These are phyloP conservation scores for Biscogniauxia marginata DNA, from an alignment of 2,329 filamentous ascomycete genomes.

Conservation along the genomic window DNA sequence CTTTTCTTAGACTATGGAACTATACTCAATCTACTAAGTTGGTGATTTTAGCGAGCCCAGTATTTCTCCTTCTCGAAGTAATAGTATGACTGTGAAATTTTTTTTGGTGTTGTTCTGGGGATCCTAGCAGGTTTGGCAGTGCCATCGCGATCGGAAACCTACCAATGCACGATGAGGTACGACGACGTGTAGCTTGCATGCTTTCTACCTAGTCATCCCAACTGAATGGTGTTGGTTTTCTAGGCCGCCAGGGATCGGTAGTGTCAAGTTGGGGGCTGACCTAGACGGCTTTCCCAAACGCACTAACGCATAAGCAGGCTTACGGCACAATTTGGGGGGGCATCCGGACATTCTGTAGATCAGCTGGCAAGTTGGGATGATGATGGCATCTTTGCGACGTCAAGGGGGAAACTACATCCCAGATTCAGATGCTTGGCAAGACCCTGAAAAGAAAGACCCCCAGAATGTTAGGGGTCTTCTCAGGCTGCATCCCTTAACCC, in stretches of 20 bases:
- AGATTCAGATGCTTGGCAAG: too few species aligned
- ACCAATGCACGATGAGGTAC: conserved; percentile 25
- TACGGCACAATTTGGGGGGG: neutral
- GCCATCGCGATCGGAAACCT: conserved; percentile 6
- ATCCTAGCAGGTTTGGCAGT: conserved; percentile 1
- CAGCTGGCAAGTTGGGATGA: neutral
- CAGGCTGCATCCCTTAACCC: neutral
- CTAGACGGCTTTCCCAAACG: too few species aligned
- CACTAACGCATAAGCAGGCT: neutral
- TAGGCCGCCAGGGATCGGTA: neutral
- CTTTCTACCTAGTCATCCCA: neutral
- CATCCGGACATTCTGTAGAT: neutral
- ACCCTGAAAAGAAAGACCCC: neutral
- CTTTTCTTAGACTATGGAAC: too few species aligned
- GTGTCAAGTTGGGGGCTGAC: too few species aligned
- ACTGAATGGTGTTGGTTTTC: neutral
- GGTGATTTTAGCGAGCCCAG: too few species aligned
- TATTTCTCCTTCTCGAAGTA: too few species aligned
- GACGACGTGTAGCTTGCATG: neutral
- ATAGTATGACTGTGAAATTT: too few species aligned
- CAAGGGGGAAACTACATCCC: neutral
- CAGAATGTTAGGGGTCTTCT: neutral
- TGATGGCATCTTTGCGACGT: neutral
- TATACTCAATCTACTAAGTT: too few species aligned
- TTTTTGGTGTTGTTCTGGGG: too few species aligned